Conservation (phyloP, 768 basidiomycete genomes). For the Coprinellus micaceus region DNA sequence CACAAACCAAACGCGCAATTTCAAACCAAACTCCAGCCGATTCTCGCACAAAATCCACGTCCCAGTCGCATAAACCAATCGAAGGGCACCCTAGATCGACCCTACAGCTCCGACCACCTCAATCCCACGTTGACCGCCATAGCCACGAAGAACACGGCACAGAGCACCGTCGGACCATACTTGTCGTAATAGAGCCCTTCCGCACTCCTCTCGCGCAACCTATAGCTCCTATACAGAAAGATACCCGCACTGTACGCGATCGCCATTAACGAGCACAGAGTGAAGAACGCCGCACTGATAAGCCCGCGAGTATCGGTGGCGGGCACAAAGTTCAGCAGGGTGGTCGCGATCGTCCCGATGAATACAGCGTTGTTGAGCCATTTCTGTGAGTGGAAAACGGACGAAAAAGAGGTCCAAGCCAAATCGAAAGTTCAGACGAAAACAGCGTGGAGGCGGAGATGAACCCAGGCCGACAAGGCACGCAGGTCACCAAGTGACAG, state of each 20-base stretch:
- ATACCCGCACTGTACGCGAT: conserved; percentile 84
- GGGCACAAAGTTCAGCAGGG: conserved; percentile 81
- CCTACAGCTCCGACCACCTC: conserved; percentile 54
- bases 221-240: conserved; percentile 71
- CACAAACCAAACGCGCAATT: not conserved
- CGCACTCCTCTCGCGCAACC: conserved; percentile 66
- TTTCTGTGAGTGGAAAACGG: conserved; percentile 46
- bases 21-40: not conserved
- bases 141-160: conserved; percentile 63
- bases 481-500: not conserved
- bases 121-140: conserved; percentile 73
- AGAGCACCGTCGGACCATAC: conserved; percentile 78
- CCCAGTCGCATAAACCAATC: too few relatives aligned
- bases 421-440: not conserved
- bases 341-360: conserved; percentile 85
- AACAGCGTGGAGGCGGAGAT: not conserved
- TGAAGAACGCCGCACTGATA: conserved; percentile 86
- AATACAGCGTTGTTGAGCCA: conserved; percentile 88
- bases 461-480: not conserved
- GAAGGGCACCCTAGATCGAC: too few relatives aligned
- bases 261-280: conserved; percentile 80
- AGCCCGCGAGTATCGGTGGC: conserved; percentile 72
- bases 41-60: not conserved
- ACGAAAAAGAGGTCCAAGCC: not conserved
- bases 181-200: conserved; percentile 87